Conservation (phyloP, 306 rosid species). For the Citrullus mucosospermus region DNA sequence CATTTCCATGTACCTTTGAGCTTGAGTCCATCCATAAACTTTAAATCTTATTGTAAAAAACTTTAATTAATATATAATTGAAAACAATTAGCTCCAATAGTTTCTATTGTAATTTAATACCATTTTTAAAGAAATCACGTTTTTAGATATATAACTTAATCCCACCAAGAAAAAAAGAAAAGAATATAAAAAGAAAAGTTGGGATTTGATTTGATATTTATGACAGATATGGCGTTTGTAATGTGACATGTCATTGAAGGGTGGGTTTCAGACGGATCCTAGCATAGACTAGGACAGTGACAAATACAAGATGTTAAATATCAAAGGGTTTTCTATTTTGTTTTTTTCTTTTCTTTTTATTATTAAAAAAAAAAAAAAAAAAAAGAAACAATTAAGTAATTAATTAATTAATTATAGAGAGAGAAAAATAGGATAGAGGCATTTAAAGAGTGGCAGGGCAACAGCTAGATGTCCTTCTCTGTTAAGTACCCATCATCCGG, state of each 20-base stretch:
- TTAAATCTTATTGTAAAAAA: no score
- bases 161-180: neutral
- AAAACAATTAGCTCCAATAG: no score
- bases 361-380: no score
- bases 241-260: slow-evolving; percentile 7
- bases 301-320: neutral
- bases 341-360: no score
- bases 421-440: neutral
- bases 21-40: no score
- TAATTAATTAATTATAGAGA: neutral
- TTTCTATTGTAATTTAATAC: no score
- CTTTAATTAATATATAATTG: no score
- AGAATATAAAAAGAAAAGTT: neutral
- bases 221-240: neutral
- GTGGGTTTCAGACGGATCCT: neutral
- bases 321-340: no score
- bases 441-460: slow-evolving; percentile 3
- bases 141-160: no score
- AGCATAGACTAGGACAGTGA: neutral
- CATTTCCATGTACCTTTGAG: no score
- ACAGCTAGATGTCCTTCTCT: slow-evolving; percentile 28
- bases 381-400: no score
- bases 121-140: no score
- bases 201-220: neutral
- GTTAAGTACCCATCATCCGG: slow-evolving; percentile 35